A percentile compares a stretch with the other conserved stretches of the same genome.
Evolutionary conservation across 495 filamentous ascomycete genomes (phyloP).

Genomic region (Lasiosphaeria hispida): DNA sequence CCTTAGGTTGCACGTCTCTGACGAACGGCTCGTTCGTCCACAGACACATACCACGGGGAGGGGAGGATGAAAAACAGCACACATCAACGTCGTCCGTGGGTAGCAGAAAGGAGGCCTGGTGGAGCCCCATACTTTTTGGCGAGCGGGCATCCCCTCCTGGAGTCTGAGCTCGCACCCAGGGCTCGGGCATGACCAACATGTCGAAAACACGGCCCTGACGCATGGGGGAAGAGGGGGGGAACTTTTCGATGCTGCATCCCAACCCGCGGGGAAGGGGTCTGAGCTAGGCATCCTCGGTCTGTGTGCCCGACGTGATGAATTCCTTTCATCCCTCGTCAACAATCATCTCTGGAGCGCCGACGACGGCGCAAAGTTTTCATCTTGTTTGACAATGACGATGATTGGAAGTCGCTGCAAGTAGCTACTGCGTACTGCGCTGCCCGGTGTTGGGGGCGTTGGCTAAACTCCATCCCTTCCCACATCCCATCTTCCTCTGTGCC

Average conservation of each 20-base stretch:
- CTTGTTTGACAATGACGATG: neutral
- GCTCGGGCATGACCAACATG: neutral
- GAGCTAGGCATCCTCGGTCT: neutral
- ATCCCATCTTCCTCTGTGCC: slow-evolving; percentile 1
- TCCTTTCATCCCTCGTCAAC: neutral
- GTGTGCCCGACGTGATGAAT: neutral
- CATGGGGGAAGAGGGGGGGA: neutral
- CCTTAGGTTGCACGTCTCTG: slow-evolving; percentile 25
- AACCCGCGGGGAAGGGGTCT: slow-evolving; percentile 10
- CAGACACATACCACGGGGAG: slow-evolving; percentile 10
- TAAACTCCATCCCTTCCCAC: slow-evolving; percentile 6
- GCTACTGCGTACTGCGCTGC: neutral
- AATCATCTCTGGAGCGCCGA: neutral
- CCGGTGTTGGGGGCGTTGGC: slow-evolving; percentile 6
- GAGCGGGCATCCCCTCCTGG: too few relatives aligned
- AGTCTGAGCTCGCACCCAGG: neutral
- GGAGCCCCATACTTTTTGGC: neutral
- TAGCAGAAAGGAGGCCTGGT: neutral
- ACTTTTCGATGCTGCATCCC: neutral
- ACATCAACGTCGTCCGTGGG: slow-evolving; percentile 10
- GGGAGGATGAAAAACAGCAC: neutral
- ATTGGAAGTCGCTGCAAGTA: neutral
- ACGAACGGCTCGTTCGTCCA: slow-evolving; percentile 26
- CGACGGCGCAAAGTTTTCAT: neutral
- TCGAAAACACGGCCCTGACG: neutral